Evolutionary conservation across 108 stramenopile genomes (phyloP).

Genomic region (Aurantiochytrium sp.): DNA sequence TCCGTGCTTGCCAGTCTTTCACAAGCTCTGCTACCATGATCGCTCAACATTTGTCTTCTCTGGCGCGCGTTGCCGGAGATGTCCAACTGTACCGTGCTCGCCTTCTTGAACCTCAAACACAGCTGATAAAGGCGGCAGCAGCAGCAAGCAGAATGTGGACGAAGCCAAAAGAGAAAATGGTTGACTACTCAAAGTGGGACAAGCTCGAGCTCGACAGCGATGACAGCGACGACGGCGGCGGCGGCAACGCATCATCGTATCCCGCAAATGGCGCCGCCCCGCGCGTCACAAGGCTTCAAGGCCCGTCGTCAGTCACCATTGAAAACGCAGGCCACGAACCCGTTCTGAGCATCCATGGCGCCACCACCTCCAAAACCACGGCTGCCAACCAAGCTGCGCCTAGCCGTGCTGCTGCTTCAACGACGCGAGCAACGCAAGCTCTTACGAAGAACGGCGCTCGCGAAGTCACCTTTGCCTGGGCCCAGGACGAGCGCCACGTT

Average conservation of each 20-base stretch:
- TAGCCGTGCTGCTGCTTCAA: neutral
- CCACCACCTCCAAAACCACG: neutral
- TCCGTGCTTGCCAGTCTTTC: no score
- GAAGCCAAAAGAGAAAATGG: neutral
- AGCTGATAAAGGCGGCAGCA: neutral
- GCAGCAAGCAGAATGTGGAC: neutral
- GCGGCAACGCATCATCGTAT: neutral
- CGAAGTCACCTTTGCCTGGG: neutral
- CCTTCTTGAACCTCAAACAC: neutral
- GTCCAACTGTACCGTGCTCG: neutral
- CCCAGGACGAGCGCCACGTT: neutral
- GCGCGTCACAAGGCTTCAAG: neutral
- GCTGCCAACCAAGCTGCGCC: neutral
- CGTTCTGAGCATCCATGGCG: neutral
- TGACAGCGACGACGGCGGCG: neutral
- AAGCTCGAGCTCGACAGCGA: neutral
- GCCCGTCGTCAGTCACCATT: neutral
- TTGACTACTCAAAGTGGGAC: constrained; percentile 18
- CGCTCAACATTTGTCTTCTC: no score
- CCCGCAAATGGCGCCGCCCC: neutral
- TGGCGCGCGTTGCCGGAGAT: no score
- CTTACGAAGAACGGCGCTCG: neutral
- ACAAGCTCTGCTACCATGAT: no score
- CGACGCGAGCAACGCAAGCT: neutral
- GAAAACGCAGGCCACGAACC: neutral